Percentiles rank a stretch among this genome's conserved stretches.
Conservation (phyloP, 768 basidiomycete species). For the Hemileccinum impolitum region DNA sequence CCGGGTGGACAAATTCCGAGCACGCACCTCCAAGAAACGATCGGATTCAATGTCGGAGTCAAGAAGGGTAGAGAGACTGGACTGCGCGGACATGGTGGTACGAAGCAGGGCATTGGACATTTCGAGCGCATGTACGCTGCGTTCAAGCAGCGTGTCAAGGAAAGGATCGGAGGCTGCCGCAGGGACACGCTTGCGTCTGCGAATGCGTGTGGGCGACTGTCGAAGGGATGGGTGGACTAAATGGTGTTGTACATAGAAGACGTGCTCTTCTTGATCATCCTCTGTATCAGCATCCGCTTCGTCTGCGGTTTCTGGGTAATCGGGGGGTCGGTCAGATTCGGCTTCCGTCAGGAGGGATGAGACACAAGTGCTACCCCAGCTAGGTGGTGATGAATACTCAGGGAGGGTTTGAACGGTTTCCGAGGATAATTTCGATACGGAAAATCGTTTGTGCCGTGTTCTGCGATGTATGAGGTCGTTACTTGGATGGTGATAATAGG, state of each 20-base stretch:
- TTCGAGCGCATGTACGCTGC: conserved; percentile 82
- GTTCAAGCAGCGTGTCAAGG: conserved; percentile 74
- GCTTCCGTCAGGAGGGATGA: conserved; percentile 25
- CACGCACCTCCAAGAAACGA: conserved; percentile 43
- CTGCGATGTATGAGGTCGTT: conserved; percentile 23
- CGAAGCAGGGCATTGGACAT: conserved; percentile 80
- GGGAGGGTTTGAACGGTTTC: conserved; percentile 67
- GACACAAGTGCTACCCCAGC: conserved; percentile 15
- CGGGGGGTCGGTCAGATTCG: conserved; percentile 63
- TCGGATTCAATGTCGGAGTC: conserved; percentile 47
- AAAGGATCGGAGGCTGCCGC: conserved; percentile 45
- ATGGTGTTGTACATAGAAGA: conserved; percentile 24
- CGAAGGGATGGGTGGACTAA: conserved; percentile 34
- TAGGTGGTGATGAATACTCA: conserved; percentile 49
- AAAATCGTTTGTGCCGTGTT: conserved; percentile 55
- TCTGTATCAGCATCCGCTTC: conserved; percentile 73
- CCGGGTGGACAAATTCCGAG: conserved; percentile 49
- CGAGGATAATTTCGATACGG: conserved; percentile 56
- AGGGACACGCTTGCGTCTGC: conserved; percentile 29
- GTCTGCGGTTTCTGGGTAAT: conserved; percentile 74
- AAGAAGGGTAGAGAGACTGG: conserved; percentile 48
- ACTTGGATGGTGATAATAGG: conserved; percentile 8
- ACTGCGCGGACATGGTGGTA: conserved; percentile 69
- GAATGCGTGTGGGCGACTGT: conserved; percentile 21
- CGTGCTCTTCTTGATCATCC: conserved; percentile 23